Evolutionary conservation across 441 rosid genomes (phyloP), one percentile per base, ranked within the genome.

Genomic region (Lepidium campestre): DNA sequence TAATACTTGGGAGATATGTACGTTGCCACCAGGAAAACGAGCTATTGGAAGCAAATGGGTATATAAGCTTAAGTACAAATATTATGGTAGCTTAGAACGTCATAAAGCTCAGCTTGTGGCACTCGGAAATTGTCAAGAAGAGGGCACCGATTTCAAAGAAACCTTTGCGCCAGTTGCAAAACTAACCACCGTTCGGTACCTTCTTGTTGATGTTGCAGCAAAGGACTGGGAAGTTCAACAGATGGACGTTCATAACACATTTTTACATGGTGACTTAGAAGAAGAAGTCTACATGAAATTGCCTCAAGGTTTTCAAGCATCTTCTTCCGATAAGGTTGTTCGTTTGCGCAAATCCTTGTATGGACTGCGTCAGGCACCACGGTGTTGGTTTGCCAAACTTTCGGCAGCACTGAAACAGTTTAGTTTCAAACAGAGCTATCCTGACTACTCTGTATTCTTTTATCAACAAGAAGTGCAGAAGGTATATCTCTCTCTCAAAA

Each of bases 121-220:
- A 1, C 6, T 52, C 0, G n/a, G 37, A 0, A 29, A 29, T 2
- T 20, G 0, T 1, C 37, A 29, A 15, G 12, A 27, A 2, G 36
- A n/a, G 8, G 37, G 37, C 0, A 7, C 6, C 2, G 20, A 29
- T 1, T 52, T 27, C 23, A 29, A 13, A 0, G 1, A 50, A 1
- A 53, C 9, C 0, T 53, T 53, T 5, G 9, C 9, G 0, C 13
- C 7, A 0, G 19, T 50, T 0, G 56, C 36, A 0, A 50, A 50
- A 2, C 0, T 50, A 0, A 50, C 11, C 0, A 50, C 13, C 0
- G 36, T 27, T 0, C 12, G 4, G 0, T 7, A 3, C 2, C 18
- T 50, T 4, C 12, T 50, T 0, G 35, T 0, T 0, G 18, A 0
- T 4, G 19, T n/a, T 25, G 56, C 7, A 0, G 6, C 18, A 0